Evolutionary conservation across 2,329 filamentous ascomycete genomes (phyloP), one percentile per base, ranked within the genome.

Genomic region (Alternaria rosae): DNA sequence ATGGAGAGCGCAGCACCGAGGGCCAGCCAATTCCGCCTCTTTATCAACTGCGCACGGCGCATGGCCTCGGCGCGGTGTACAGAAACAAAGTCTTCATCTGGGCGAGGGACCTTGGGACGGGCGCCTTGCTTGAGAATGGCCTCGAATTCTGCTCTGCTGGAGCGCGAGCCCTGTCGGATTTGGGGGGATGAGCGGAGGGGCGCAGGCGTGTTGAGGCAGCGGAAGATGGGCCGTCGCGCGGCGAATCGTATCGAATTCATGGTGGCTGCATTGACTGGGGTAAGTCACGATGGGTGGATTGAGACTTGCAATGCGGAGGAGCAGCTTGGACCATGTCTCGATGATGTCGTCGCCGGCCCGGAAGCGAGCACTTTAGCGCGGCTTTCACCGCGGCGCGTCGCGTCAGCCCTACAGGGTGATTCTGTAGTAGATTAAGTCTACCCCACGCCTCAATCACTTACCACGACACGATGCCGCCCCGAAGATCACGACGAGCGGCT

Each of bases 1-100:
- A 80, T 80, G 26, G 75, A 78, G 12, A 79, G 52, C 0, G 71
- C 74, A 13, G 75, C 76, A 28, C 78, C 78, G 5, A 78, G 61
- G 4, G 72, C 72, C 1, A 78, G 72, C 70, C 75, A 77, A 41
- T 79, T 79, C 28, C 73, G 63, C 57, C 69, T 64, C 45, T 68
- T 66, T 13, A 70, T 66, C n/a, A 68, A 59, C 8, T 71, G 60
- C 13, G 74, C 74, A 2, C 74, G 70, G n/a, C 73, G 71, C 6
- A 75, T 59, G 2, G 70, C 70, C 41, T 79, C 71, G 7, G 69
- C 71, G 50, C 78, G 77, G 61, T 79, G 77, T 6, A 78, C 51
- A 1, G 76, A 77, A 50, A 79, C 68, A 20, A 70, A 60, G 55
- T 80, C 73, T 52, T 71, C 65, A 48, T 72, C 70, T 25, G 62